phyloP scores from a whole-genome alignment of 192 early-diverging fungal species.

The Gaertneriomyces semiglobifer region DNA sequence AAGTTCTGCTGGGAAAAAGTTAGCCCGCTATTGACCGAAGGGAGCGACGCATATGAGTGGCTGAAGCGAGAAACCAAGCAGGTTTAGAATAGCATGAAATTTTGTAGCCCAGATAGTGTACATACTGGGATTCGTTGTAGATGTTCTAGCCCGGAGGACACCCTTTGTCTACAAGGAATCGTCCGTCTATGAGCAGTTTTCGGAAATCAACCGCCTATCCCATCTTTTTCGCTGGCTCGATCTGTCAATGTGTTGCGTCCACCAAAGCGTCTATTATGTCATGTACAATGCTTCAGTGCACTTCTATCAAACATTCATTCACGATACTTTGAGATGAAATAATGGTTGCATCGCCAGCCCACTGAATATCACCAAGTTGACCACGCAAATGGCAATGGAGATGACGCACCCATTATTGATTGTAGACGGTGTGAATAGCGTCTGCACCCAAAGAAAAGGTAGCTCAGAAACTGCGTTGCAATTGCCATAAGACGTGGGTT shows the following conservation, averaged over 20 bases:
- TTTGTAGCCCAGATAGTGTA: not conserved
- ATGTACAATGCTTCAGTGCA: too few relatives aligned
- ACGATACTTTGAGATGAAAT: too few relatives aligned
- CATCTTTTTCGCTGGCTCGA: too few relatives aligned
- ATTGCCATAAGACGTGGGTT: not conserved
- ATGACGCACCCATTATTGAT: slow-evolving; percentile 43
- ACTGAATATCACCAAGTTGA: slow-evolving; percentile 18
- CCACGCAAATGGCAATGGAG: slow-evolving; percentile 33
- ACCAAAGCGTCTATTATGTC: too few relatives aligned
- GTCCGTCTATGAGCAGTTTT: too few relatives aligned
- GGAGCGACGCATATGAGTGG: slow-evolving; percentile 70
- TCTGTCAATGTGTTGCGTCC: too few relatives aligned
- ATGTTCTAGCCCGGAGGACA: too few relatives aligned
- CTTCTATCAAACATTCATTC: too few relatives aligned
- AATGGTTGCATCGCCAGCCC: not conserved
- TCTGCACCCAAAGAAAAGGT: slow-evolving; percentile 30
- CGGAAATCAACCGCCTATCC: too few relatives aligned
- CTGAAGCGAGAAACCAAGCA: slow-evolving; percentile 75
- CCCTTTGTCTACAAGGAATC: too few relatives aligned
- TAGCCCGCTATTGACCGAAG: slow-evolving; percentile 68
- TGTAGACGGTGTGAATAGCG: slow-evolving; percentile 42
- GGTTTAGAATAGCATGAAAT: slow-evolving; percentile 36
- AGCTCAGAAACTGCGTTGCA: not conserved
- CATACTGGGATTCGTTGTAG: not conserved
- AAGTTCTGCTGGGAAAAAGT: slow-evolving; percentile 70